phyloP scores from a whole-genome alignment of 441 rosid species.

The Metrosideros polymorpha region DNA sequence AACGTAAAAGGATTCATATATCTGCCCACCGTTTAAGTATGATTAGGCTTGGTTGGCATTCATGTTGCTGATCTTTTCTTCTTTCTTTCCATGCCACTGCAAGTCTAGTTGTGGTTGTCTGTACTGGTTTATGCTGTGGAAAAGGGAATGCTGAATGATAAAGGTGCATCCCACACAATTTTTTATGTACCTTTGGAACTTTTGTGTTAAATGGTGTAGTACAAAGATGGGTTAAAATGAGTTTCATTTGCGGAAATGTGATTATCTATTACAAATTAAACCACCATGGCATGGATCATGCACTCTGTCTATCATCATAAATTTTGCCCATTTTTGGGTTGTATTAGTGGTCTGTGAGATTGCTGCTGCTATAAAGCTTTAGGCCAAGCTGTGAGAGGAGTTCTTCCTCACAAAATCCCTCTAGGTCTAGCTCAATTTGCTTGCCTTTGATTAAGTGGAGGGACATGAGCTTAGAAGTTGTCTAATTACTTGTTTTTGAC shows the following conservation, averaged over 20 bases:
- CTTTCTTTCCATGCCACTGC: background rate
- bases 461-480: background rate
- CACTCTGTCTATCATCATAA: background rate
- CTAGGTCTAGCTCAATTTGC: background rate
- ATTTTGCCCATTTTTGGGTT: background rate
- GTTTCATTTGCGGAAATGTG: background rate
- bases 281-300: background rate
- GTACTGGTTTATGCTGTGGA: background rate
- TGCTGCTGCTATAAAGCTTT: background rate
- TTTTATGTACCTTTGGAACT: background rate
- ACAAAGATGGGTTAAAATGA: background rate
- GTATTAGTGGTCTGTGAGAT: background rate
- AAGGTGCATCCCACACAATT: background rate
- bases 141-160: background rate
- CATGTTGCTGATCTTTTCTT: background rate
- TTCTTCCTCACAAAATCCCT: background rate
- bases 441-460: background rate
- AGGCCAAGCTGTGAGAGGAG: background rate
- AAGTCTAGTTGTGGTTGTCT: background rate
- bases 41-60: background rate
- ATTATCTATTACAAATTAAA: background rate
- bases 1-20: background rate
- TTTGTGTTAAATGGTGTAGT: background rate
- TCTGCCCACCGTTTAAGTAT: background rate
- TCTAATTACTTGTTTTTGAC: background rate